A percentile compares a stretch with the other conserved stretches of the same genome.
These are phyloP conservation scores for Colletotrichum cuscutae DNA, from an alignment of 2,329 filamentous ascomycete genomes.

Conservation along the genomic window DNA sequence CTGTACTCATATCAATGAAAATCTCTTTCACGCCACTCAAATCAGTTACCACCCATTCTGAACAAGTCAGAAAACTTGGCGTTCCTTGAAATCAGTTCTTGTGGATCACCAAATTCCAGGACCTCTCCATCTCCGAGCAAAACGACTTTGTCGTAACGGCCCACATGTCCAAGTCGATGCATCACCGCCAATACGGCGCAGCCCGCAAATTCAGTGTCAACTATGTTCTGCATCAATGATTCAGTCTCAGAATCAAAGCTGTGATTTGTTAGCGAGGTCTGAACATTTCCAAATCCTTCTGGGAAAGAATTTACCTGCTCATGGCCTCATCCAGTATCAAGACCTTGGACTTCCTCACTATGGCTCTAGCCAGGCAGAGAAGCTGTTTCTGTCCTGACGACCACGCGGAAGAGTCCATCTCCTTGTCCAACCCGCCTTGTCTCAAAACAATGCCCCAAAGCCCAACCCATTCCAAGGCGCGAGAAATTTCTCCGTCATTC, in stretches of 20 bases:
- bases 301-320: not conserved
- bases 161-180: constrained; percentile 37
- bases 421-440: not conserved
- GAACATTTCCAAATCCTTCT: not conserved
- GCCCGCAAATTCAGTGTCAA: constrained; percentile 37
- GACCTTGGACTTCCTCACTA: constrained; percentile 2
- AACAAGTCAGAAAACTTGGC: too few species aligned
- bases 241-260: constrained; percentile 37
- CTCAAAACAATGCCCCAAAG: constrained; percentile 1
- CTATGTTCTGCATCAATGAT: constrained; percentile 37
- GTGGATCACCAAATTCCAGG: not conserved
- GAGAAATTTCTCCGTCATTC: not conserved
- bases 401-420: constrained; percentile 10
- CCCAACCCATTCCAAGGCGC: not conserved
- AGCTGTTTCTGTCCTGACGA: constrained; percentile 24
- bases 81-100: too few species aligned
- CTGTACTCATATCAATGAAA: too few species aligned
- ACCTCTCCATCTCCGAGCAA: constrained; percentile 25
- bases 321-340: constrained; percentile 23
- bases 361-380: constrained; percentile 13
- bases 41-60: too few species aligned
- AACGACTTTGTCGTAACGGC: constrained; percentile 35
- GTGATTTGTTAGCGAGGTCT: not conserved
- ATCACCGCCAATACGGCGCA: constrained; percentile 33
- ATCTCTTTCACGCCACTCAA: too few species aligned